Base-by-base conservation (phyloP, 23 red algal genomes). In the Gracilaria domingensis region DNA sequence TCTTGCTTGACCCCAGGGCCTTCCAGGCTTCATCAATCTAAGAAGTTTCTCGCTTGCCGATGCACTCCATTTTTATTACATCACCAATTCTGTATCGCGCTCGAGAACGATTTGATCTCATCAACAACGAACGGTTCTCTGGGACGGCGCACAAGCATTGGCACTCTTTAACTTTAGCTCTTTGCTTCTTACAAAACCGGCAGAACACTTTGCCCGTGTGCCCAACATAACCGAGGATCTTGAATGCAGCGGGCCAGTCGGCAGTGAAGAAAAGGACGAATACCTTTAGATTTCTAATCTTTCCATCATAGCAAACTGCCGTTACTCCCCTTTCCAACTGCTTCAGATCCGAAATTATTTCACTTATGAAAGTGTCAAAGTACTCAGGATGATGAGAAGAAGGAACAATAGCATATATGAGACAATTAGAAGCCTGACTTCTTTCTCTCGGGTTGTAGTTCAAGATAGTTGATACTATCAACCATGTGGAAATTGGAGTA, bases 171-270 rank as follows among this genome's bases (percentile, higher is more conserved):
- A 70, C 65, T 12, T 70, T 35, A 7, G 35, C 25, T 17, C 25
- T 70, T 17, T 34, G 65, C 28, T 36, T 70, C 30, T 30, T 30
- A 51, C 74, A 50, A n/a, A 50, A 56, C 2, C 74, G 34, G 24
- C 74, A 79, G 23, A 79, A 79, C 17, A 30, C 18, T 34, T 50
- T 79, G 32, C 74, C 74, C 2, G 42, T 79, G 74, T 79, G 74
- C 4, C 74, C 34, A 28, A 79, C 12, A 24, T 54, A 79, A 23
- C 74, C 37, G 32, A 79, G 17, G 38, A 79, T 39, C 8, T 79
- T 79, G 8, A 39, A 79, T 16, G 45, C 74, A 4, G 74, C 74
- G 2, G 74, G 39, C 74, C 74, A 79, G 30, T 79, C 74, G 3
- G 74, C 42, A 12, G 40, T 54, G 26, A 79, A 79, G 35, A 9